Percentiles rank a stretch among this genome's conserved stretches.
phyloP scores from a whole-genome alignment of 345 rosid species.

The Eucalyptus sp. region DNA sequence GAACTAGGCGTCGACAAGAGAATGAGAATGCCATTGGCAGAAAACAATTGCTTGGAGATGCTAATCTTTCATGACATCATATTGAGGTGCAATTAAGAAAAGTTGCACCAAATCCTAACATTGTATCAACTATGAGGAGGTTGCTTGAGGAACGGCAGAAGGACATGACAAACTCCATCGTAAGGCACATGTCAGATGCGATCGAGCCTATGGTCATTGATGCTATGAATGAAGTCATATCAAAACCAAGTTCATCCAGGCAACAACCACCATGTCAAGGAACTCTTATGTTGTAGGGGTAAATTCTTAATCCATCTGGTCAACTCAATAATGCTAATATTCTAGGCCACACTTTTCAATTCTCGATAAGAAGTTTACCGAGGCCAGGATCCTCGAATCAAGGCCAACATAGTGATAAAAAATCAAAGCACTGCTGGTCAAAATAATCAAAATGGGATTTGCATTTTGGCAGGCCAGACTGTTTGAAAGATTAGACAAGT shows the following conservation, averaged over 20 bases:
- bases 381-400: neutral
- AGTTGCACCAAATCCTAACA: neutral
- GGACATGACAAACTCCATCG: neutral
- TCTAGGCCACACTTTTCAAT: neutral
- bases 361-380: neutral
- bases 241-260: neutral
- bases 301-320: neutral
- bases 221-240: neutral
- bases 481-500: neutral
- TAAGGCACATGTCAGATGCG: neutral
- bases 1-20: neutral
- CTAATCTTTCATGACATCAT: neutral
- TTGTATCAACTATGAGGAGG: neutral
- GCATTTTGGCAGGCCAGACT: neutral
- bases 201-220: neutral
- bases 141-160: neutral
- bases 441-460: neutral
- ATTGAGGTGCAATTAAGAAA: neutral
- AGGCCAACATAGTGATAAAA: neutral
- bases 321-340: neutral
- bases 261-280: neutral
- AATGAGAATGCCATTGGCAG: neutral
- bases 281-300: neutral
- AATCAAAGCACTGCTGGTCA: neutral
- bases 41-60: neutral